Base-by-base conservation (phyloP, 306 rosid genomes). In the Cotoneaster glaucophyllus region DNA sequence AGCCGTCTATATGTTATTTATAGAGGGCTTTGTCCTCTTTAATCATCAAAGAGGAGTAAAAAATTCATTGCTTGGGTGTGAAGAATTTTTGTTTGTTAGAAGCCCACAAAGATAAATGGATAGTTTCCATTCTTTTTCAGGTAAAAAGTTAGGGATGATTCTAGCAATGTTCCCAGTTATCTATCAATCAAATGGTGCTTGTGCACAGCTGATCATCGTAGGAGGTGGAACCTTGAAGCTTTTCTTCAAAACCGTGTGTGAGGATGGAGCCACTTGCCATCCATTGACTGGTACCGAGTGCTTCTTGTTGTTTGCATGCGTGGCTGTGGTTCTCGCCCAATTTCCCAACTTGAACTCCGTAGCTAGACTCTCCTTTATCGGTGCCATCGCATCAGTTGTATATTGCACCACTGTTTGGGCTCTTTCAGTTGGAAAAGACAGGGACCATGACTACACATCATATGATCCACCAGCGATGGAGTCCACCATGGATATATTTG, bases 161-260 rank as follows among this genome's bases (percentile, higher is more conserved):
- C 28, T 57, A 22, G 26, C 26, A 57, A 57, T 22, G 13, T 10
- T 22, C 26, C 26, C 17, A 6, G 29, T 58, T n/a, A 58, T 58
- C 26, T 10, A 92, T 61, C 79, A 88, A 73, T 88, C 97, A 1
- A 96, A 90, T 6, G 97, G 93, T 8, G 75, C 96, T 11, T 90
- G 97, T 56, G 91, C 86, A 68, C 85, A 87, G 43, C 72, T 92
- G 61, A 88, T 88, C 12, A 88, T 92, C 75, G 73, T 82, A 13
- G 96, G 97, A 75, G 96, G 87, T 41, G 85, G 87, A 67, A 85
- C 89, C 50, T 73, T 90, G 81, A 64, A 81, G 54, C 81, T 28
- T 24, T 59, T 90, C 62, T 87, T 83, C 78, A 64, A 78, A 2
- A 78, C 74, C 3, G 28, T 18, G 53, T 89, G 92, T 28, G 68